Evolutionary conservation across 1,284 basidiomycete genomes (phyloP).

Genomic region (Trichosporon ovoides): DNA sequence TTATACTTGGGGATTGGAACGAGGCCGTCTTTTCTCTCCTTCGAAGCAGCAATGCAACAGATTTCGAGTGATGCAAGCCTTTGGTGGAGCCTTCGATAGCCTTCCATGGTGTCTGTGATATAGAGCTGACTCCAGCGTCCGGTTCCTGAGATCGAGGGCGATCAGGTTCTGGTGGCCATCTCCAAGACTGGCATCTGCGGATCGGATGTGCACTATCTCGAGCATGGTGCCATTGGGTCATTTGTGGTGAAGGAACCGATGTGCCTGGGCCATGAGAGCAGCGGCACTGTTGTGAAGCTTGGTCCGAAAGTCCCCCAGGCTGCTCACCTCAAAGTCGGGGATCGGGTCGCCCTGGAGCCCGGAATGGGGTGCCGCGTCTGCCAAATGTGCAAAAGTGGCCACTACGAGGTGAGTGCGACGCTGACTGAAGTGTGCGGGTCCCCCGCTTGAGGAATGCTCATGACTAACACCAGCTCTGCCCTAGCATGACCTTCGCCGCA

Average conservation of each 20-base stretch:
- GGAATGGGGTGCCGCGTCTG: conserved; percentile 51
- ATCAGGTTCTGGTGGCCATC: conserved; percentile 82
- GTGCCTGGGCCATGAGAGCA: conserved; percentile 45
- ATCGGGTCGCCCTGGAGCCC: conserved; percentile 56
- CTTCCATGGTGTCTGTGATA: background rate
- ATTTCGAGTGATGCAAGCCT: no score
- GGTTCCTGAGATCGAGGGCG: conserved; percentile 66
- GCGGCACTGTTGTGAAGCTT: conserved; percentile 37
- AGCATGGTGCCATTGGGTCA: conserved; percentile 42
- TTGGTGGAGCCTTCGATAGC: no score
- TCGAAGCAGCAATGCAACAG: no score
- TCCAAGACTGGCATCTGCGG: conserved; percentile 94
- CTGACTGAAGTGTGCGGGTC: background rate
- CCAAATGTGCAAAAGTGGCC: conserved; percentile 56
- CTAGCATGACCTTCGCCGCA: conserved; percentile 42
- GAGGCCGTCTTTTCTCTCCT: no score
- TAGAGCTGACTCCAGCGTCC: conserved; percentile 53
- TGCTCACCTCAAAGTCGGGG: conserved; percentile 40
- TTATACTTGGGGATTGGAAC: no score
- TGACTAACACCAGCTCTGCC: conserved; percentile 52
- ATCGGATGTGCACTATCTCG: conserved; percentile 62
- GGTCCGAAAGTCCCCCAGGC: conserved; percentile 32
- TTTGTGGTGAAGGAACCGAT: conserved; percentile 48
- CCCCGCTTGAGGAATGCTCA: background rate
- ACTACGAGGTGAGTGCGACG: conserved; percentile 61